Conservation (phyloP, 495 filamentous ascomycete species). For the Neurospora sublineolata region DNA sequence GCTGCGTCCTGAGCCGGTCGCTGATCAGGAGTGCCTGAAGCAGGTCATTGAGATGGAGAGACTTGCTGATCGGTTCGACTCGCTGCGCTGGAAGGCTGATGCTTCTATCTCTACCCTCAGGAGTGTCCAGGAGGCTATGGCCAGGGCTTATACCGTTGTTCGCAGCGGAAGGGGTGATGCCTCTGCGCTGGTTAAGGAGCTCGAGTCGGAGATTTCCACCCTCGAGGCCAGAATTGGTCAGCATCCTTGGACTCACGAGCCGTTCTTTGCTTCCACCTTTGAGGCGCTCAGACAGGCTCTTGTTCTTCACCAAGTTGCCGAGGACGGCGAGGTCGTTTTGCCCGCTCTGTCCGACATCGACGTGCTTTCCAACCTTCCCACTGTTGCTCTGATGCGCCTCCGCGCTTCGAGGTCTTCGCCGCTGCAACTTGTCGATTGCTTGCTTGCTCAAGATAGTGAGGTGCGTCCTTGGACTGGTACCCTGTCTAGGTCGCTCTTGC, state of each 20-base stretch:
- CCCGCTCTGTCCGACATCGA: constrained; percentile 20
- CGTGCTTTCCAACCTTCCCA: constrained; percentile 36
- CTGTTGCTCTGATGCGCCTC: constrained; percentile 33
- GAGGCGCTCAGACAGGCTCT: constrained; percentile 55
- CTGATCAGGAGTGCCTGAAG: constrained; percentile 34
- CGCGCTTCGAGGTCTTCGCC: constrained; percentile 25
- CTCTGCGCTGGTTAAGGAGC: constrained; percentile 31
- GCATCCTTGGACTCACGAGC: constrained; percentile 28
- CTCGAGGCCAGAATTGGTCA: constrained; percentile 37
- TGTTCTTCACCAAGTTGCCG: constrained; percentile 28
- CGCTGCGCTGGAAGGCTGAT: constrained; percentile 39
- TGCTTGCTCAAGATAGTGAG: constrained; percentile 25
- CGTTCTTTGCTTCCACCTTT: constrained; percentile 51
- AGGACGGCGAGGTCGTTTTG: constrained; percentile 1
- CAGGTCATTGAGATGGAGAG: constrained; percentile 49
- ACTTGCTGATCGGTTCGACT: constrained; percentile 66
- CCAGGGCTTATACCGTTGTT: constrained; percentile 38
- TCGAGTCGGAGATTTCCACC: constrained; percentile 46
- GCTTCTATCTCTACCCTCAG: constrained; percentile 32
- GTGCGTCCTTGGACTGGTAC: constrained; percentile 39
- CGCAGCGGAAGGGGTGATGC: constrained; percentile 33
- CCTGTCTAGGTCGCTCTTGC: constrained; percentile 44
- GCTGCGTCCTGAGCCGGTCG: constrained; percentile 48
- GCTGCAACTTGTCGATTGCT: constrained; percentile 32
- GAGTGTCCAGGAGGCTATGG: constrained; percentile 39